These are phyloP conservation scores for Papiliotrema terrestris DNA, from an alignment of 1,284 basidiomycete genomes.

Conservation along the genomic window DNA sequence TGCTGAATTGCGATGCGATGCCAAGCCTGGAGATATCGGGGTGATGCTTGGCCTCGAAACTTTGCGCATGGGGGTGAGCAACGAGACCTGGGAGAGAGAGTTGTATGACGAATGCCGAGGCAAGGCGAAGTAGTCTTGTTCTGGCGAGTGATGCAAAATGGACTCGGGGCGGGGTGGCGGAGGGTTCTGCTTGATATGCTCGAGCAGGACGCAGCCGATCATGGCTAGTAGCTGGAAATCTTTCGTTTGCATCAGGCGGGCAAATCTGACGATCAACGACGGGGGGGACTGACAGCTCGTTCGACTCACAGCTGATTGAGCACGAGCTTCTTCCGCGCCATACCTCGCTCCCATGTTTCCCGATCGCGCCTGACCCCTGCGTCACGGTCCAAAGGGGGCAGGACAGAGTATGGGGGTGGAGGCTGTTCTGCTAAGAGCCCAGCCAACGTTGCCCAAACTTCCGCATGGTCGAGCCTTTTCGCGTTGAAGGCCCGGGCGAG, in stretches of 20 bases:
- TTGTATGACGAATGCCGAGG: constrained; percentile 14
- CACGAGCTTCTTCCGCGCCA: constrained; percentile 35
- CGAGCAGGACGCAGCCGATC: constrained; percentile 63
- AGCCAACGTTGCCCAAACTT: constrained; percentile 64
- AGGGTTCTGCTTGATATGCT: constrained; percentile 19
- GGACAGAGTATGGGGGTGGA: constrained; percentile 29
- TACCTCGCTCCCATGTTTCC: constrained; percentile 34
- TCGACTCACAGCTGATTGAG: constrained; percentile 33
- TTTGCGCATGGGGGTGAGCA: not conserved
- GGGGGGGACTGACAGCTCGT: constrained; percentile 8
- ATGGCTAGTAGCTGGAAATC: constrained; percentile 82
- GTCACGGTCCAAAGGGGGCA: constrained; percentile 12
- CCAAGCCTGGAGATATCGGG: constrained; percentile 13
- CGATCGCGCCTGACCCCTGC: constrained; percentile 17
- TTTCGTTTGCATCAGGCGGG: constrained; percentile 60
- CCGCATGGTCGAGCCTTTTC: constrained; percentile 66
- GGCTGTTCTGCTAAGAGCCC: constrained; percentile 49
- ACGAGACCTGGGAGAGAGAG: not conserved
- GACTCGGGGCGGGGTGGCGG: constrained; percentile 22
- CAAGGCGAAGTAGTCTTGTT: constrained; percentile 44
- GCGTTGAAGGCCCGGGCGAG: constrained; percentile 58
- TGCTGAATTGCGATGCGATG: constrained; percentile 34
- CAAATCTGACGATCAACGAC: constrained; percentile 55
- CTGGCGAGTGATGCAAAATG: constrained; percentile 29
- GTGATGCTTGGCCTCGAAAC: constrained; percentile 4